These are phyloP conservation scores for Pseudotsuga menziesii DNA, from an alignment of 75 land plant genomes.

Conservation along the genomic window DNA sequence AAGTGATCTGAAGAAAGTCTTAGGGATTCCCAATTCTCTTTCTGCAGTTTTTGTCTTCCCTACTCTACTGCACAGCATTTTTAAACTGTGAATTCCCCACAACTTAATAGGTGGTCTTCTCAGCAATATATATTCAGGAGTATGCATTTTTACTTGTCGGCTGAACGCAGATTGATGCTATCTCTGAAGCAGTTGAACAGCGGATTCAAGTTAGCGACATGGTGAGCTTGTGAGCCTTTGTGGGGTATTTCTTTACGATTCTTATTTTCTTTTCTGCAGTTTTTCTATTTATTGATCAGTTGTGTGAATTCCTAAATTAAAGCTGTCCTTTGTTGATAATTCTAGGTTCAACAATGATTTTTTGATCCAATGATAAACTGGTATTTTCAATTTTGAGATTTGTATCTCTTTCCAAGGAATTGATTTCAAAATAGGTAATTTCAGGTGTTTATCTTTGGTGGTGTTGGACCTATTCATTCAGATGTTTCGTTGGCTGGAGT, in stretches of 20 bases:
- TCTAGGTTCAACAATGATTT: background rate
- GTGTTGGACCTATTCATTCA: conserved; percentile 80
- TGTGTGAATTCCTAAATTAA: background rate
- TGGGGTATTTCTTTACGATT: background rate
- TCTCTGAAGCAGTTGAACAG: conserved; percentile 87
- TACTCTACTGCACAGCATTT: background rate
- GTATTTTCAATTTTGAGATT: background rate
- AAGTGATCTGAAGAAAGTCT: background rate
- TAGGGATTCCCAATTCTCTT: background rate
- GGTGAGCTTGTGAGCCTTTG: conserved; percentile 32
- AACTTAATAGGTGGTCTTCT: conserved; percentile 7
- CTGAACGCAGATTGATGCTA: conserved; percentile 76
- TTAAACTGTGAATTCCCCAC: conserved; percentile 3
- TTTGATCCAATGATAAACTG: no score
- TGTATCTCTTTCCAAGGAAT: background rate
- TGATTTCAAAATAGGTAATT: conserved; percentile 1
- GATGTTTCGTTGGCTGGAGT: conserved; percentile 87
- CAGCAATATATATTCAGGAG: conserved; percentile 13
- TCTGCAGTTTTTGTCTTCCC: background rate
- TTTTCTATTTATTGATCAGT: background rate
- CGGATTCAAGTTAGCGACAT: conserved; percentile 51
- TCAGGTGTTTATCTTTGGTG: conserved; percentile 88
- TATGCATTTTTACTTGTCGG: conserved; percentile 13
- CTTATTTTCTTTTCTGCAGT: background rate
- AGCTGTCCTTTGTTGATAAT: background rate